Percentiles rank a stretch among this genome's conserved stretches.
These are phyloP conservation scores for Parastagonospora avenae DNA, from an alignment of 2,329 filamentous ascomycete genomes.

Conservation along the genomic window DNA sequence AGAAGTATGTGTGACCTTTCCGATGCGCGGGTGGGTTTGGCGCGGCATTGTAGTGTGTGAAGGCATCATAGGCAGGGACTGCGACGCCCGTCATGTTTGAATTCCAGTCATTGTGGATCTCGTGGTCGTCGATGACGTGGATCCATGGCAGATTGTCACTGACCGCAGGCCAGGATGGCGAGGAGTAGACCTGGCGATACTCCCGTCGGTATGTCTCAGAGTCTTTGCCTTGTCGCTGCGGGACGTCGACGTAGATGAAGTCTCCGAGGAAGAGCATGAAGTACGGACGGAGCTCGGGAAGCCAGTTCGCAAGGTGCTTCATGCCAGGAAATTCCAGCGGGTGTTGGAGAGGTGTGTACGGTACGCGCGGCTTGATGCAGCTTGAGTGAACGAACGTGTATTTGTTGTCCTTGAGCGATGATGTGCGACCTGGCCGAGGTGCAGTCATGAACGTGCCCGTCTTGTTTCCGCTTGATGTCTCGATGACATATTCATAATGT, in stretches of 20 bases:
- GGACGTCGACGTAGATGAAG: slow-evolving; percentile 91
- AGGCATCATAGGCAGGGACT: slow-evolving; percentile 79
- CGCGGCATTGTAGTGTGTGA: slow-evolving; percentile 81
- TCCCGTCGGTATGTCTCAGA: slow-evolving; percentile 82
- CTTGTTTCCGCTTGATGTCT: slow-evolving; percentile 74
- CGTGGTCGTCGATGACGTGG: slow-evolving; percentile 94
- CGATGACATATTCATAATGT: slow-evolving; percentile 77
- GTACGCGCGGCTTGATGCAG: slow-evolving; percentile 89
- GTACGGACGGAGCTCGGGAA: slow-evolving; percentile 74
- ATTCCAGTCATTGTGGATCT: slow-evolving; percentile 94
- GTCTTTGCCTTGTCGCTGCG: slow-evolving; percentile 73
- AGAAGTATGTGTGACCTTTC: slow-evolving; percentile 78
- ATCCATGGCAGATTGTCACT: slow-evolving; percentile 90
- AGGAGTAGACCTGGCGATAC: slow-evolving; percentile 94
- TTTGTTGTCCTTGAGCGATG: slow-evolving; percentile 63
- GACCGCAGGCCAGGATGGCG: slow-evolving; percentile 83
- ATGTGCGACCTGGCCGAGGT: slow-evolving; percentile 69
- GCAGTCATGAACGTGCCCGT: slow-evolving; percentile 81
- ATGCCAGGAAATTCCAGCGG: slow-evolving; percentile 82
- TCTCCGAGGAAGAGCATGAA: slow-evolving; percentile 78
- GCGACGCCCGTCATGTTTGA: slow-evolving; percentile 82
- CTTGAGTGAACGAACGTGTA: slow-evolving; percentile 93
- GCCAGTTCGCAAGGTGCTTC: slow-evolving; percentile 72
- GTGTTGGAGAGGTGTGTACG: slow-evolving; percentile 84
- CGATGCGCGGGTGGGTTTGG: slow-evolving; percentile 78